Conservation (phyloP, 1,284 basidiomycete genomes). For the Termitomyces sp. region DNA sequence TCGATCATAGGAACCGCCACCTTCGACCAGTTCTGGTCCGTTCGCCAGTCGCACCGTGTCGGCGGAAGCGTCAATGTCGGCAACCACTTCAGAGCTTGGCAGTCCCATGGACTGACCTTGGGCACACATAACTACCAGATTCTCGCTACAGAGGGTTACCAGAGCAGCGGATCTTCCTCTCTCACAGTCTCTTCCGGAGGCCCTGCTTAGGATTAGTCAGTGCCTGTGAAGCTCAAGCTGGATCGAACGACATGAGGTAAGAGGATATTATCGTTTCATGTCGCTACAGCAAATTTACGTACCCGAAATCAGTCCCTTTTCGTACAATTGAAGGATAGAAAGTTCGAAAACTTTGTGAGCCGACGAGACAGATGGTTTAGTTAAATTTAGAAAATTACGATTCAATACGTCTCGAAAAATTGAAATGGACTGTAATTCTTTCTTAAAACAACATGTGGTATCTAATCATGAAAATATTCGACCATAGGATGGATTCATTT, state of each 20-base stretch:
- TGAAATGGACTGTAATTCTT: background rate
- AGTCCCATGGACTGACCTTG: slow-evolving; percentile 28
- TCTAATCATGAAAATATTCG: background rate
- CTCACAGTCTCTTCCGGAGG: slow-evolving; percentile 1
- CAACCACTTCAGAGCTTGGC: slow-evolving; percentile 19
- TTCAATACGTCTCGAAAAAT: background rate
- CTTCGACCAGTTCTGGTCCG: slow-evolving; percentile 27
- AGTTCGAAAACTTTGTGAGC: background rate
- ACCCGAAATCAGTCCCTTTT: background rate
- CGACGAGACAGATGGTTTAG: background rate
- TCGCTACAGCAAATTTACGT: background rate
- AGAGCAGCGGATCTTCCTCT: slow-evolving; percentile 13
- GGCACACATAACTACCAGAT: slow-evolving; percentile 36
- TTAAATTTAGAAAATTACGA: background rate
- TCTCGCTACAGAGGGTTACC: slow-evolving; percentile 30
- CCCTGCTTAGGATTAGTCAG: no score
- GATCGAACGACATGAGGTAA: background rate
- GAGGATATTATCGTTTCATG: background rate
- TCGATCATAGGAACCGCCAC: slow-evolving; percentile 26
- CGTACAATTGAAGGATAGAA: background rate
- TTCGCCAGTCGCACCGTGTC: slow-evolving; percentile 21
- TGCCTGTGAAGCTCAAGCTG: background rate
- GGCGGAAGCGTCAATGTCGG: slow-evolving; percentile 26
- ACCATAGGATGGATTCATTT: background rate
- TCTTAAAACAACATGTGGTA: background rate